Evolutionary conservation across 2,329 filamentous ascomycete species (phyloP), one percentile per base, ranked within the genome.

Genomic region (Lomentospora prolificans): DNA sequence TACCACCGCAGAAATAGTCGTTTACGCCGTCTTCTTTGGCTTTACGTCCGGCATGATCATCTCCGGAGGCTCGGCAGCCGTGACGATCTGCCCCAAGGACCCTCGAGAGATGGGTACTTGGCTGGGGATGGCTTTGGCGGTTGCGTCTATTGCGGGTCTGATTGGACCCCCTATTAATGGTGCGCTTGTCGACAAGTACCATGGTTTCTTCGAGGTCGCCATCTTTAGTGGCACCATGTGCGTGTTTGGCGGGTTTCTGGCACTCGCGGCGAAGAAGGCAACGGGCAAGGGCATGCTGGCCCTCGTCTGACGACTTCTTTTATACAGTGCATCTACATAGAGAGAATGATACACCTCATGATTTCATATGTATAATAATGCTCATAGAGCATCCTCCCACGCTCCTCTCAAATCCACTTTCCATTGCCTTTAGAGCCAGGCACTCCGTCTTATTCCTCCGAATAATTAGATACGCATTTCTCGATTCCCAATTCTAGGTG

Each of bases 21-120:
- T 82, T 28, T 89, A 87, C 65, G 76, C 78, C 12, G 73, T 77
- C 12, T 67, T 87, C 5, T 89, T 86, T 60, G 87, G 86, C 14
- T 87, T 89, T 64, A 76, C 77, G 12, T 72, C 72, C 0, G 73
- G 74, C 19, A 69, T 71, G 53, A 66, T 76, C 61, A 68, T 78
- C 57, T 72, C 76, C 0, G 73, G 74, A 0, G 68, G 64, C 2
- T 70, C 73, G 0, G 72, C 71, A 0, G 72, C 74, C 3, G 63
- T 80, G 10, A 66, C 72, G 3, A 61, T 66, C 54, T 74, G 64
- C 61, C 63, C 69, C 28, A 70, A 70, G 28, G 73, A 82, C 58
- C 69, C 78, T 5, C 70, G 74, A 22, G 70, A 80, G 48, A 70
- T 83, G 28, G 82, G 82, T 1, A 80, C 81, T 0, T 76, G 78